phyloP scores from a whole-genome alignment of 441 rosid species.

The Mallotus repandus region DNA sequence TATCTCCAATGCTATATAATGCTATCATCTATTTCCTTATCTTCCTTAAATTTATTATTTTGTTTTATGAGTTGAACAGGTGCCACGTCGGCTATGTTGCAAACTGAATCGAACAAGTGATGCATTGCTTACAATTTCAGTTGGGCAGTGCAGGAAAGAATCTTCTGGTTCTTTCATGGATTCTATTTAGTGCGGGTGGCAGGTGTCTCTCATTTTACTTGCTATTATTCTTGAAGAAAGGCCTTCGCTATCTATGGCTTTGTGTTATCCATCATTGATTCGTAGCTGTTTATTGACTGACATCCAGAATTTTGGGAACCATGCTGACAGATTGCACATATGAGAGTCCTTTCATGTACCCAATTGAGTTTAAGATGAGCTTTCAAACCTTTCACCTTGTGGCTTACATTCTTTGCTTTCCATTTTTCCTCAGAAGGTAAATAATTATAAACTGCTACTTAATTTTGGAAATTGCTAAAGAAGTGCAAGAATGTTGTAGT shows the following conservation, averaged over 20 bases:
- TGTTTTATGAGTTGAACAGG: slow-evolving; percentile 37
- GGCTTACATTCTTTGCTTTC: slow-evolving; percentile 44
- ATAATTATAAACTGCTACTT: slow-evolving; percentile 22
- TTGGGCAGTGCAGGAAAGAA: slow-evolving; percentile 66
- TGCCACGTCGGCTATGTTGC: slow-evolving; percentile 77
- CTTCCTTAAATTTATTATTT: background rate
- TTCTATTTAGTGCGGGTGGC: slow-evolving; percentile 30
- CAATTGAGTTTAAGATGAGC: slow-evolving; percentile 29
- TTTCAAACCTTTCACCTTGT: slow-evolving; percentile 26
- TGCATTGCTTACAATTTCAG: slow-evolving; percentile 54
- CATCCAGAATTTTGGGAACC: slow-evolving; percentile 29
- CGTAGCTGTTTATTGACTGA: slow-evolving; percentile 22
- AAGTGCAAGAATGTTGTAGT: slow-evolving; percentile 17
- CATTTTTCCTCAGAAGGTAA: slow-evolving; percentile 45
- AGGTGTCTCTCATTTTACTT: slow-evolving; percentile 15
- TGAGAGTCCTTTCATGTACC: slow-evolving; percentile 28
- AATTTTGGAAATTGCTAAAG: slow-evolving; percentile 21
- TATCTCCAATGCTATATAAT: background rate
- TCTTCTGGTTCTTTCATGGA: slow-evolving; percentile 44
- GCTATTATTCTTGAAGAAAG: slow-evolving; percentile 26
- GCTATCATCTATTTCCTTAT: background rate
- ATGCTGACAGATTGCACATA: slow-evolving; percentile 30
- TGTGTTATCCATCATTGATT: slow-evolving; percentile 19
- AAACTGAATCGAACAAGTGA: slow-evolving; percentile 48
- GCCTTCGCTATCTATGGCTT: slow-evolving; percentile 19